Base-by-base conservation (phyloP, 306 rosid species). In the Lagenaria siceraria region DNA sequence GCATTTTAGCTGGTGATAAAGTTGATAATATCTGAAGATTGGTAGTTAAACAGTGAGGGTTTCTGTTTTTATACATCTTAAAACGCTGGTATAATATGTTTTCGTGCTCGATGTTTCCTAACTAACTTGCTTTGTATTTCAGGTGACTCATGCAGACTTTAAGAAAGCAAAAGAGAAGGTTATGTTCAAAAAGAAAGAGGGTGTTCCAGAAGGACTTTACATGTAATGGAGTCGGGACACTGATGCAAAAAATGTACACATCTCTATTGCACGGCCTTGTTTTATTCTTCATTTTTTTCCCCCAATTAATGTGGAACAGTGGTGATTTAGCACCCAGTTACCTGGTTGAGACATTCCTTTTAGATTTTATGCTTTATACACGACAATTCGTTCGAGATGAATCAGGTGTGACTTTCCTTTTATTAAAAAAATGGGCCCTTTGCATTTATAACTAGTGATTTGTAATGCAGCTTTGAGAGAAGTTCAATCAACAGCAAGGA, bases 111-210 rank as follows among this genome's bases (percentile, higher is more conserved):
- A 66, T 6, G 17, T 38, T 5, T 64, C 43, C 43, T 0, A 12
- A 27, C 40, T 29, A 6, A 52, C 58, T 29, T 38, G 11, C 81
- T 76, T 24, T 73, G 77, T 38, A 74, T 52, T 79, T 76, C 89
- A 95, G 98, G 98, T 94, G 65, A 94, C 96, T 0, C 98, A 94
- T 85, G 36, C 76, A 0, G 98, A 94, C 83, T 90, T 94, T 77
- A 92, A 94, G 95, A 94, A 94, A 88, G 97, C 98, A 6, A 94
- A 94, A 80, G 98, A 94, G 75, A 94, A 94, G 86, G 98, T 94
- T 53, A 94, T 94, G 98, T 94, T 94, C 77, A 94, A 92, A 90
- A 94, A 94, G 96, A 94, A 94, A 83, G 98, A 94, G 84, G 98
- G 98, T 46, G 97, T 92, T 74, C 98, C 98, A 7, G 98, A 94